Percentiles rank a stretch among this genome's conserved stretches.
Evolutionary conservation across 495 filamentous ascomycete species (phyloP).

Genomic region (Penicillium argentinense): DNA sequence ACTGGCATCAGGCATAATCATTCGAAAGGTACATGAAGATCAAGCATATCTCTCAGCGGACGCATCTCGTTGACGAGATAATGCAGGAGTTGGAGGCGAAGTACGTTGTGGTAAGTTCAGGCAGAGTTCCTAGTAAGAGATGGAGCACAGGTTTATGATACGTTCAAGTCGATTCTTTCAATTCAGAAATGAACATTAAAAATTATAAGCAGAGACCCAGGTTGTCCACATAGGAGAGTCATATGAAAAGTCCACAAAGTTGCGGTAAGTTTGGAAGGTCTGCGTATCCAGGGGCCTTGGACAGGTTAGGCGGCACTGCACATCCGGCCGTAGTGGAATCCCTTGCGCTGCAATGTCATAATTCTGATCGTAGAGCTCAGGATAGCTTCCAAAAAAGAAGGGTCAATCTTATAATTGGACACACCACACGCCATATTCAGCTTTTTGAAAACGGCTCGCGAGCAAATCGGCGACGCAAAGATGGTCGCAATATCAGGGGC

Average conservation of each 20-base stretch:
- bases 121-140: too few relatives aligned
- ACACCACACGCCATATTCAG: slow-evolving; percentile 7
- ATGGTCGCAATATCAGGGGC: slow-evolving; percentile 7
- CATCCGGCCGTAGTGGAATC: slow-evolving; percentile 5
- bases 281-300: slow-evolving; percentile 6
- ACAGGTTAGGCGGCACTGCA: slow-evolving; percentile 6
- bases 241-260: slow-evolving; percentile 10
- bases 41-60: too few relatives aligned
- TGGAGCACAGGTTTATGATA: too few relatives aligned
- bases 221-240: slow-evolving; percentile 4
- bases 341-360: slow-evolving; percentile 4
- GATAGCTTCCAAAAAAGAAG: slow-evolving; percentile 10
- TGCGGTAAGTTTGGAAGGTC: slow-evolving; percentile 9
- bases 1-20: too few relatives aligned
- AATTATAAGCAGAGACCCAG: background rate
- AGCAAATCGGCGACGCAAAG: slow-evolving; percentile 1
- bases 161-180: too few relatives aligned
- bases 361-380: slow-evolving; percentile 10
- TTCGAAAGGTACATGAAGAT: too few relatives aligned
- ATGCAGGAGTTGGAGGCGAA: too few relatives aligned
- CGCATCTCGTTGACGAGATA: too few relatives aligned
- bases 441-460: slow-evolving; percentile 4
- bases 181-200: background rate
- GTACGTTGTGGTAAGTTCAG: too few relatives aligned
- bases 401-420: slow-evolving; percentile 11